Conservation (phyloP, 1,284 basidiomycete species). For the Ustanciosporium gigantosporum region DNA sequence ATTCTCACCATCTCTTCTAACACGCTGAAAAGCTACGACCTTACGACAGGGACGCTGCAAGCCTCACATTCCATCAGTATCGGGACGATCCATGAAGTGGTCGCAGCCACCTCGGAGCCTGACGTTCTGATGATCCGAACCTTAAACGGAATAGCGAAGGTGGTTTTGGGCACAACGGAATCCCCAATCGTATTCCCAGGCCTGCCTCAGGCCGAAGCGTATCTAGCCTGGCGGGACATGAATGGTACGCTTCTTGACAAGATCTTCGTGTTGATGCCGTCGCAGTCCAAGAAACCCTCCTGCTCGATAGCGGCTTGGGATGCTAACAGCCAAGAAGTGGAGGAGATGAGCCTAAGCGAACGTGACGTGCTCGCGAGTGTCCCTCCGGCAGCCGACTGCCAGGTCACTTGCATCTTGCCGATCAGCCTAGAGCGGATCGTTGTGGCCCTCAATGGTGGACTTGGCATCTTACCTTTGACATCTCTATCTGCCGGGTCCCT, state of each 20-base stretch:
- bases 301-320: background rate
- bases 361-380: no score
- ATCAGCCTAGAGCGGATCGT: slow-evolving; percentile 32
- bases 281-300: no score
- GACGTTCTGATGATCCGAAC: background rate
- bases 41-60: background rate
- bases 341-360: background rate
- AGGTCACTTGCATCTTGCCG: no score
- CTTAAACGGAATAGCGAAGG: background rate
- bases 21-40: background rate
- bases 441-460: background rate
- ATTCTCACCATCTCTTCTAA: background rate
- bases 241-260: background rate
- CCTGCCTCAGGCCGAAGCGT: background rate
- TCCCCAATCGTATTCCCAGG: background rate
- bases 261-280: background rate
- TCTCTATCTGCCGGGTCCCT: background rate
- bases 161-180: background rate
- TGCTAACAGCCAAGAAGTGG: background rate
- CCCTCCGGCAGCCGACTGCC: no score
- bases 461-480: background rate
- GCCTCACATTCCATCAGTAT: background rate
- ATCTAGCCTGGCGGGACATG: background rate
- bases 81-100: background rate
- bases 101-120: background rate